These are phyloP conservation scores for Stachybotrys chlorohalonatus DNA, from an alignment of 2,329 filamentous ascomycete species.

Conservation along the genomic window DNA sequence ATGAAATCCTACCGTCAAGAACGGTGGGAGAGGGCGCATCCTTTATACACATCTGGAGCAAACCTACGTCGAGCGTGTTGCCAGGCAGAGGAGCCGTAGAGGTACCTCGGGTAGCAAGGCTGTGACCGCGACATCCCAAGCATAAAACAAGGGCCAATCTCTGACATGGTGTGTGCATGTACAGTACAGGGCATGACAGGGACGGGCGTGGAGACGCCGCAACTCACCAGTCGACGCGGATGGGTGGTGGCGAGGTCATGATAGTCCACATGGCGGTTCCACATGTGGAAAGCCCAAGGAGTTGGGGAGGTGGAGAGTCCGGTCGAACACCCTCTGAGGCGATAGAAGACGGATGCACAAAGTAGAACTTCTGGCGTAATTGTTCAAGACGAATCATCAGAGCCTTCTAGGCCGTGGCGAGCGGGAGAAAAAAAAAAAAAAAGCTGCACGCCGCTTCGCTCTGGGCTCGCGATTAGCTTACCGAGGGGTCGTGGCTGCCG, in stretches of 20 bases:
- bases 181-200: not conserved
- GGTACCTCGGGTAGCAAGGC: not conserved
- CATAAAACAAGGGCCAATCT: not conserved
- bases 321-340: too few species aligned
- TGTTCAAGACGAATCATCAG: too few species aligned
- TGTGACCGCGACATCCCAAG: not conserved
- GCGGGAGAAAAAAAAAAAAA: too few species aligned
- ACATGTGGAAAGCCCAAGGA: not conserved
- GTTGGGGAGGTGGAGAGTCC: not conserved
- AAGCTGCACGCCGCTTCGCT: too few species aligned
- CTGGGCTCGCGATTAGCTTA: too few species aligned
- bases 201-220: conserved; percentile 1
- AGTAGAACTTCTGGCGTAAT: too few species aligned
- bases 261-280: conserved; percentile 3
- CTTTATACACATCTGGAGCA: conserved; percentile 21
- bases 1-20: conserved; percentile 25
- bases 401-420: too few species aligned
- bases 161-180: not conserved
- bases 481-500: too few species aligned
- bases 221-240: not conserved
- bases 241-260: conserved; percentile 1
- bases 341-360: too few species aligned
- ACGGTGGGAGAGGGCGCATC: conserved; percentile 23
- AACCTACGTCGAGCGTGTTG: not conserved
- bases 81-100: not conserved